A percentile compares a stretch with the other conserved stretches of the same genome.
phyloP scores from a whole-genome alignment of 352 stramenopile genomes.

The Phytophthora uliginosa region DNA sequence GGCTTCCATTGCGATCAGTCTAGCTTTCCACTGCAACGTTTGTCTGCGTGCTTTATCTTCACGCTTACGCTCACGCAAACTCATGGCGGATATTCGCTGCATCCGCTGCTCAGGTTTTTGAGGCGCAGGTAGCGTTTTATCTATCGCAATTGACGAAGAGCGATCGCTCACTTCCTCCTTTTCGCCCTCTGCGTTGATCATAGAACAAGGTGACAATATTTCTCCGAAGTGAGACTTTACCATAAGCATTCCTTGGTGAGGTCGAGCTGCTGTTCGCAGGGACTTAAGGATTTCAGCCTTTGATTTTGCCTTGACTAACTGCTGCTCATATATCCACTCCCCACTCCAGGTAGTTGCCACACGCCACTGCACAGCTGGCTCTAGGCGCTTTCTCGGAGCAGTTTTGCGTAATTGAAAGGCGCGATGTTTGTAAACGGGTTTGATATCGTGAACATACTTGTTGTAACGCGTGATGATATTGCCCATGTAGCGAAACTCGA shows the following conservation, averaged over 20 bases:
- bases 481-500: conserved; percentile 76
- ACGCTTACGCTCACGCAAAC: conserved; percentile 32
- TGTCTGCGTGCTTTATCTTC: conserved; percentile 33
- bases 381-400: conserved; percentile 37
- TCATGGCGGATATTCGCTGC: conserved; percentile 34
- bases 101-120: conserved; percentile 27
- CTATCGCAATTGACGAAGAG: neutral
- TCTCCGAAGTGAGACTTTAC: conserved; percentile 65
- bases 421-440: conserved; percentile 61
- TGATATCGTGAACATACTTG: conserved; percentile 62
- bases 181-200: conserved; percentile 6
- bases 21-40: conserved; percentile 54
- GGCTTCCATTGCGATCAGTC: conserved; percentile 69
- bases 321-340: conserved; percentile 69
- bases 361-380: conserved; percentile 46
- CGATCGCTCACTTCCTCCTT: neutral
- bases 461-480: conserved; percentile 73
- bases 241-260: conserved; percentile 34
- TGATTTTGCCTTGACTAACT: conserved; percentile 34
- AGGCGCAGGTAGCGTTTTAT: conserved; percentile 1
- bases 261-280: conserved; percentile 42
- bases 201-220: conserved; percentile 47
- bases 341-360: conserved; percentile 71
- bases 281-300: conserved; percentile 54
- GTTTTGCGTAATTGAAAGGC: conserved; percentile 40